A percentile compares a stretch with the other conserved stretches of the same genome.
These are phyloP conservation scores for Parasitella parasitica DNA, from an alignment of 371 early-diverging fungal genomes.

Conservation along the genomic window DNA sequence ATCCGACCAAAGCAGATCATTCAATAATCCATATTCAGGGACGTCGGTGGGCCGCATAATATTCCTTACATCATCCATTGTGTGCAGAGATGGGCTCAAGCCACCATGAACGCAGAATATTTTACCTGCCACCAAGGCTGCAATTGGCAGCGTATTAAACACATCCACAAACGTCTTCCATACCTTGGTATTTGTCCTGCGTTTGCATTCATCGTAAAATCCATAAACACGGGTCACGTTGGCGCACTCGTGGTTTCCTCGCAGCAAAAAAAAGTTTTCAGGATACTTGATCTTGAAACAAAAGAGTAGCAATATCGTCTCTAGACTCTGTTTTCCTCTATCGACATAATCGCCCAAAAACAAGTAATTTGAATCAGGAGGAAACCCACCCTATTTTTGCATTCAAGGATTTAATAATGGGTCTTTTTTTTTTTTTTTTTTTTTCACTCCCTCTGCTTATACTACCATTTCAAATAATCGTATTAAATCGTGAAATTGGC, in stretches of 20 bases:
- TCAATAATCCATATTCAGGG: conserved; percentile 90
- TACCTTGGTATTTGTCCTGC: conserved; percentile 88
- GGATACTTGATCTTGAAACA: conserved; percentile 98
- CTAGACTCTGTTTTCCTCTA: conserved; percentile 93
- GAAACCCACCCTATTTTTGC: conserved; percentile 83
- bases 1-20: conserved; percentile 91
- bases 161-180: conserved; percentile 98
- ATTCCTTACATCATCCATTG: conserved; percentile 90
- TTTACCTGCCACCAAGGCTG: conserved; percentile 95
- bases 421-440: conserved; percentile 15
- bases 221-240: conserved; percentile 80
- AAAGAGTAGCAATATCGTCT: conserved; percentile 92
- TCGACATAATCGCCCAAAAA: conserved; percentile 99
- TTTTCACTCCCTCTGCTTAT: too few species aligned
- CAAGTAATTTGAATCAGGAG: conserved; percentile 84
- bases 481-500: conserved; percentile 92
- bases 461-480: conserved; percentile 91
- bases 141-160: conserved; percentile 97
- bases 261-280: conserved; percentile 96
- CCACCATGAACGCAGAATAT: conserved; percentile 98
- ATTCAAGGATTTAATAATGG: background rate
- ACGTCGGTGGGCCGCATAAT: conserved; percentile 95
- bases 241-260: conserved; percentile 97
- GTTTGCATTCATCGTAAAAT: conserved; percentile 99
- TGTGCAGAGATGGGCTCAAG: conserved; percentile 70